These are phyloP conservation scores for Takashimella tepidaria DNA, from an alignment of 1,284 basidiomycete genomes.

Conservation along the genomic window DNA sequence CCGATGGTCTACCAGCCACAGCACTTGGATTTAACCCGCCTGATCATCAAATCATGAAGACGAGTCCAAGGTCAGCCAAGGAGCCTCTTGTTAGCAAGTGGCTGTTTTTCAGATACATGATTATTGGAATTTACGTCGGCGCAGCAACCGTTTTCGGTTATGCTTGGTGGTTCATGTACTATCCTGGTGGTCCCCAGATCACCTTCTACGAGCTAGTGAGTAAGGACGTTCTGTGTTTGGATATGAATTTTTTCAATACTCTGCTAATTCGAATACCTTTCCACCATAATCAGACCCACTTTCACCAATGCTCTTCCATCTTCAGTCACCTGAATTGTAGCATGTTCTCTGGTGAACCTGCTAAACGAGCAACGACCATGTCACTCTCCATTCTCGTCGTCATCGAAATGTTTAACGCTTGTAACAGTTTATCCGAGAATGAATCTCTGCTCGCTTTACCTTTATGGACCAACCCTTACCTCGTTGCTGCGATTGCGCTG, in stretches of 20 bases:
- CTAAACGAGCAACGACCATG: conserved; percentile 88
- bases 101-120: conserved; percentile 92
- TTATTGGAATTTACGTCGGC: conserved; percentile 91
- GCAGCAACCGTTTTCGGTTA: conserved; percentile 93
- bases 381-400: conserved; percentile 66
- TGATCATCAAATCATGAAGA: conserved; percentile 91
- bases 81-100: conserved; percentile 89
- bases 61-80: conserved; percentile 77
- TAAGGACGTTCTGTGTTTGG: no score
- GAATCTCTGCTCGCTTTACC: conserved; percentile 84
- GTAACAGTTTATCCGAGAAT: conserved; percentile 98
- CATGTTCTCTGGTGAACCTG: conserved; percentile 84
- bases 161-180: conserved; percentile 98
- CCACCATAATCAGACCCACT: conserved; percentile 64
- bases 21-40: conserved; percentile 97
- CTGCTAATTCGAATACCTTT: conserved; percentile 7
- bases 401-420: conserved; percentile 99
- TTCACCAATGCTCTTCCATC: conserved; percentile 75
- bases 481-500: conserved; percentile 78
- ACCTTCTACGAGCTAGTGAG: conserved; percentile 84
- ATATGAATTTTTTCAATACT: neutral
- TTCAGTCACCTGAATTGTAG: conserved; percentile 88
- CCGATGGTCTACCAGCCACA: conserved; percentile 87
- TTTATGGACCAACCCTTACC: conserved; percentile 87
- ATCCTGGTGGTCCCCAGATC: conserved; percentile 84